Percentiles rank a stretch among this genome's conserved stretches.
Conservation (phyloP, 2,329 filamentous ascomycete genomes). For the Fusarium marasasianum region DNA sequence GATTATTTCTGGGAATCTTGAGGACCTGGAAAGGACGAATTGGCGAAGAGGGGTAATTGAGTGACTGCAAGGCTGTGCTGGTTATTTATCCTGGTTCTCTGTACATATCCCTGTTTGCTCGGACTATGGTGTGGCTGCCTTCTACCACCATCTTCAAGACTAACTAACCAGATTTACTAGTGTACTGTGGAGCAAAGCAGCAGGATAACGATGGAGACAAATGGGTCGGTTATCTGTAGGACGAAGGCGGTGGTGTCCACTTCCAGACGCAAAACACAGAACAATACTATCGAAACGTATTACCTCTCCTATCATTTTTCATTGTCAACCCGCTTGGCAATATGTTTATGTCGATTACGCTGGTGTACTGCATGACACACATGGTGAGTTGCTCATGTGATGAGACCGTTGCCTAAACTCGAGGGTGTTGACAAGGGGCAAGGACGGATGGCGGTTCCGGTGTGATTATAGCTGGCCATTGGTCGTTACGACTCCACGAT, state of each 20-base stretch:
- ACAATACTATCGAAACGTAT: background rate
- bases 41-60: background rate
- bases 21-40: rapidly evolving
- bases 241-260: no score
- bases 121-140: background rate
- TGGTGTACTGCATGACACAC: background rate
- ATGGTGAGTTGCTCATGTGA: background rate
- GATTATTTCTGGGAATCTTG: background rate
- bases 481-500: background rate
- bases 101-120: background rate
- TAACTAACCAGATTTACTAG: rapidly evolving
- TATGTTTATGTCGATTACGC: rapidly evolving
- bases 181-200: rapidly evolving
- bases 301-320: background rate
- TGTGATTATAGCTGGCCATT: rapidly evolving
- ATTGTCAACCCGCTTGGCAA: no score
- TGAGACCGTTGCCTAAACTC: background rate
- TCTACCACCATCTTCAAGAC: background rate
- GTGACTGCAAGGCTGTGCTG: rapidly evolving
- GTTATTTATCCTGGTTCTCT: background rate
- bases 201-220: no score
- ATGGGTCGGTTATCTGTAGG: no score
- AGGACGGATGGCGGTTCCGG: background rate
- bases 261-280: no score
- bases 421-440: background rate